These are phyloP conservation scores for Kwoniella botswanensis DNA, from an alignment of 768 basidiomycete species.

Conservation along the genomic window DNA sequence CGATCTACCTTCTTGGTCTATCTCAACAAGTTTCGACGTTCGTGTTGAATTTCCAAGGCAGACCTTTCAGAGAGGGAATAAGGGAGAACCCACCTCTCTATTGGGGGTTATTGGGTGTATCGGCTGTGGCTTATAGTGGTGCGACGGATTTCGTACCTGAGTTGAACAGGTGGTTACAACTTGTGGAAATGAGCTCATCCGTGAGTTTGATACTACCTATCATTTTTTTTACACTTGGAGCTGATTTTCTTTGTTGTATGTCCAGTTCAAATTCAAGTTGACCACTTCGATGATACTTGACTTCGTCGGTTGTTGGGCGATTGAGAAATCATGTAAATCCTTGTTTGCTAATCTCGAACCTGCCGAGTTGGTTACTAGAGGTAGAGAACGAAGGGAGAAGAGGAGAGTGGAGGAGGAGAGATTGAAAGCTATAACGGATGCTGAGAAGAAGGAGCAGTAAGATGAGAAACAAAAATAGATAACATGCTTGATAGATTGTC, in stretches of 20 bases:
- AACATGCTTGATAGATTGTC: too few relatives aligned
- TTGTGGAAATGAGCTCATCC: slow-evolving; percentile 80
- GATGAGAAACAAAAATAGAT: too few relatives aligned
- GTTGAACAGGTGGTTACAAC: slow-evolving; percentile 93
- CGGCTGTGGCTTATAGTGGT: slow-evolving; percentile 88
- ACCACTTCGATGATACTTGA: slow-evolving; percentile 83
- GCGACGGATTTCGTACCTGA: slow-evolving; percentile 95
- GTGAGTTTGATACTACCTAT: slow-evolving; percentile 63
- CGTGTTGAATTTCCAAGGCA: slow-evolving; percentile 96
- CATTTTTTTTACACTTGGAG: too few relatives aligned
- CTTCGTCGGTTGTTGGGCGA: slow-evolving; percentile 82
- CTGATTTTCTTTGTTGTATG: too few relatives aligned
- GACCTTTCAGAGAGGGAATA: slow-evolving; percentile 98
- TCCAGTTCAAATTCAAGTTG: slow-evolving; percentile 76
- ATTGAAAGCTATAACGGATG: slow-evolving; percentile 22
- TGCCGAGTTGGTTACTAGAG: slow-evolving; percentile 79
- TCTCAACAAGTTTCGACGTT: slow-evolving; percentile 99
- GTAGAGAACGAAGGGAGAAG: slow-evolving; percentile 76
- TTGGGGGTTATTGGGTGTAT: slow-evolving; percentile 88
- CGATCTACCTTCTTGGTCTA: slow-evolving; percentile 91
- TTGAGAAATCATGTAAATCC: slow-evolving; percentile 81
- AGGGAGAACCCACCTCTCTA: slow-evolving; percentile 91
- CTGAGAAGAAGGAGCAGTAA: slow-evolving; percentile 45
- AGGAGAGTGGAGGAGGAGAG: slow-evolving; percentile 63
- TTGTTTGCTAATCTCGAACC: slow-evolving; percentile 89